phyloP scores from a whole-genome alignment of 805 yeast genomes.

The Starmerella stigmatis region DNA sequence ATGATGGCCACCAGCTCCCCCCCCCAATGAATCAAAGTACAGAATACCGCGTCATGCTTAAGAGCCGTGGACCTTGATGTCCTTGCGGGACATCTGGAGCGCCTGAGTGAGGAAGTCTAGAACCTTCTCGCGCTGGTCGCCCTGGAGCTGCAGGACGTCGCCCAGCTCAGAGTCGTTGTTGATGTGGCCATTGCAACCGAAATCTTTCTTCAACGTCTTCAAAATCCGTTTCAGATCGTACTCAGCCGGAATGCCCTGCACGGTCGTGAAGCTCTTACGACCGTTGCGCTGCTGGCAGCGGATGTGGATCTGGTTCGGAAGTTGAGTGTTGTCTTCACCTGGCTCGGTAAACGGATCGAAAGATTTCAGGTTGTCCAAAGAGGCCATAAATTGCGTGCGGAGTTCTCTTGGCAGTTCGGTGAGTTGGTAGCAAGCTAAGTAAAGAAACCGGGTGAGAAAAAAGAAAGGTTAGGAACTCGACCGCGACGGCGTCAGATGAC shows the following conservation, averaged over 20 bases:
- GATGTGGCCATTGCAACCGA: conserved; percentile 97
- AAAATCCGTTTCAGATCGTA: conserved; percentile 89
- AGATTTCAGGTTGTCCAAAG: conserved; percentile 62
- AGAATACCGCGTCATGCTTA: too few relatives aligned
- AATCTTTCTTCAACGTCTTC: conserved; percentile 90
- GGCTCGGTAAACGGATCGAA: conserved; percentile 98
- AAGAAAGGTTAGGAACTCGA: neutral
- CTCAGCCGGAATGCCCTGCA: conserved; percentile 92
- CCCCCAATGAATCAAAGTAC: too few relatives aligned
- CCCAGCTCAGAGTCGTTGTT: conserved; percentile 95
- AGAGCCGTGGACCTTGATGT: conserved; percentile 97
- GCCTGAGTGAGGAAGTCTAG: conserved; percentile 82
- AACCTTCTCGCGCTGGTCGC: conserved; percentile 96
- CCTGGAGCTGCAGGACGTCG: conserved; percentile 94
- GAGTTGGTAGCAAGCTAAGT: conserved; percentile 5
- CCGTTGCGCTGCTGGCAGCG: conserved; percentile 99
- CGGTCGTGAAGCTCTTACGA: conserved; percentile 95
- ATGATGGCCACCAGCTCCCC: too few relatives aligned
- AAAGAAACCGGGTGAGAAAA: neutral
- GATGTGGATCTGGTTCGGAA: conserved; percentile 88
- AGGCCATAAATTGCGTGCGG: conserved; percentile 37
- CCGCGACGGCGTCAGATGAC: neutral
- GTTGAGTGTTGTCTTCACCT: conserved; percentile 96
- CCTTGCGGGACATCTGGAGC: conserved; percentile 85
- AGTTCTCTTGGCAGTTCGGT: conserved; percentile 1